Base-by-base conservation (phyloP, 345 rosid species). In the Geranium rotundifolium region DNA sequence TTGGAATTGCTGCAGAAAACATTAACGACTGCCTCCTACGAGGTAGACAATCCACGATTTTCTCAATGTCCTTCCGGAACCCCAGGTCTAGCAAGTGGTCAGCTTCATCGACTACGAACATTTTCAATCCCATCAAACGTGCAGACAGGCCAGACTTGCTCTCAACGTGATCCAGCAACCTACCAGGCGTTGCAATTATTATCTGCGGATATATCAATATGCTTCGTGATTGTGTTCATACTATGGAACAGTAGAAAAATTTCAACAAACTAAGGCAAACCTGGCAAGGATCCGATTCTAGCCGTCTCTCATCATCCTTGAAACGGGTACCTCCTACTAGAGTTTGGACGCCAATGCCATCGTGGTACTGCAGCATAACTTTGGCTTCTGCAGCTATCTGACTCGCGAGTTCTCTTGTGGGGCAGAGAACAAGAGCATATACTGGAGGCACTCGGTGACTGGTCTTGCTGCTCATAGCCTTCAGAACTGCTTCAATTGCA, bases 401-500 rank as follows among this genome's bases (percentile, higher is more conserved):
- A 80, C 96, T 85, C 3, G 99, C 99, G 63, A 90, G 85, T 67
- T 93, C 97, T 80, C 96, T 82, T 5, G 95, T 85, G 41, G 99
- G 97, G 69, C 97, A 90, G 63, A 95, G 88, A 71, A 95, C 64
- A 68, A 95, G 97, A 69, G 75, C 80, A 66, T 71, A 73, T 67
- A 85, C 60, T 1, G 90, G 87, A 63, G 77, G 75, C 59, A 81
- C 86, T 67, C 71, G 75, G 39, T 75, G 80, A 61, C 19, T 68
- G 4, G 61, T 68, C 50, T 71, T 64, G 65, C 67, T 71, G 65
- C 67, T 79, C 63, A 65, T 72, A 71, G 87, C 81, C 82, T 84
- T 86, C 77, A 85, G 69, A 80, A 81, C 97, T 88, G 99, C 80
- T 95, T 95, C 97, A 90, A 88, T 86, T 60, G 95, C 97, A 74